Evolutionary conservation across 208 protist species (phyloP), one percentile per base, ranked within the genome.

Genomic region (Leishmania guyanensis): DNA sequence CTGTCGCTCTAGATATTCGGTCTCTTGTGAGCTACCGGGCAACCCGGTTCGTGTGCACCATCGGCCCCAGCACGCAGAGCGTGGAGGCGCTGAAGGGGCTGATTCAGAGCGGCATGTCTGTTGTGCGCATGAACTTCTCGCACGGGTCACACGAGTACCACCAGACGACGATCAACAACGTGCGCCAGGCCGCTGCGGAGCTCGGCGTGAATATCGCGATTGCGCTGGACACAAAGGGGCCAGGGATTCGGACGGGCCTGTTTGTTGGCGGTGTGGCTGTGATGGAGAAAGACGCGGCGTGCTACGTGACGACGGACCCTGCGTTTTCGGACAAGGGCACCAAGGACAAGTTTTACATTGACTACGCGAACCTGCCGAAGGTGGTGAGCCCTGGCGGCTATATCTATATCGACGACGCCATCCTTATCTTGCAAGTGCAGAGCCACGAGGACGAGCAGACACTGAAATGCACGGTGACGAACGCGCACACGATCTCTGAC

Each of bases 111-210:
- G 99, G 99, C 80, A 98, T 99, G 95, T 99, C 99, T 79, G 93
- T 99, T 36, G 96, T 97, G 26, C 93, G 99, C 78, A 96, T 99
- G 89, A 99, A 99, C 92, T 99, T 99, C 86, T 99, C 98, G 54
- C 99, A 99, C 86, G 99, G 98, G 62, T 94, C 89, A 54, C 92
- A 99, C 83, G 98, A 99, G 90, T 99, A 97, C 88, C 98, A 99
- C 90, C 92, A 90, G 69, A 84, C 79, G 60, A 98, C 98, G 12
- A 98, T 99, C 82, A 91, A 95, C 82, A 99, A 99, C 84, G 88
- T 99, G 66, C 95, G 98, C 75, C 74, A 94, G 77, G 93, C 94
- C 2, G 93, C 96, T 14, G 91, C 92, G n/a, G 92, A 97, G 74
- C 89, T 97, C 46, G 95, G 94, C 56, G 78, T 92, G 51, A 93